Conservation (phyloP, 257 asterid genomes). For the Linderniella brevidens region DNA sequence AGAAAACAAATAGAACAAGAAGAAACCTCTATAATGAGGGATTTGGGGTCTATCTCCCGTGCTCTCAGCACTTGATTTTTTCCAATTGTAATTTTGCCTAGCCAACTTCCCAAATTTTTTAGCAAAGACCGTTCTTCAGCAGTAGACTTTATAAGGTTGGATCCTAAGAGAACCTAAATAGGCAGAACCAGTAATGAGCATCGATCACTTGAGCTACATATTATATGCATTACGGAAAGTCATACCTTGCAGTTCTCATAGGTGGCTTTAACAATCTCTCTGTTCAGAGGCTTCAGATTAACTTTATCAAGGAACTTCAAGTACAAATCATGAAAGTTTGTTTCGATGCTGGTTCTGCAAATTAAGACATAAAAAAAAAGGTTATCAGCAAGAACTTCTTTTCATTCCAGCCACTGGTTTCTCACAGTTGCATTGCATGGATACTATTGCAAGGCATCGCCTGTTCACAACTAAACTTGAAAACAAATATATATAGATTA, state of each 20-base stretch:
- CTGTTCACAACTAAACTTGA: not conserved
- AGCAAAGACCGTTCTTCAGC: conserved; percentile 93
- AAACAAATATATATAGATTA: not conserved
- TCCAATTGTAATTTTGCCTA: conserved; percentile 96
- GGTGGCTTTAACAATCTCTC: conserved; percentile 66
- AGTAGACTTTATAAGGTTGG: conserved; percentile 91
- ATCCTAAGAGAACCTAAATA: conserved; percentile 83
- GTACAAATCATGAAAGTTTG: conserved; percentile 92
- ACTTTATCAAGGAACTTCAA: conserved; percentile 88
- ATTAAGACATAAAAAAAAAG: conserved; percentile 6
- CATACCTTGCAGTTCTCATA: conserved; percentile 98
- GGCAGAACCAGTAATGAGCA: conserved; percentile 9
- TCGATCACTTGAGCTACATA: conserved; percentile 2
- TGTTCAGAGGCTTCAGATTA: conserved; percentile 56
- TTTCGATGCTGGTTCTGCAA: conserved; percentile 93
- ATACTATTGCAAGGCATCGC: not conserved
- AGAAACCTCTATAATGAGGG: conserved; percentile 68
- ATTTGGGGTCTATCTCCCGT: conserved; percentile 82
- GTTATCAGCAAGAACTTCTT: conserved; percentile 3
- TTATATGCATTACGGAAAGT: not conserved
- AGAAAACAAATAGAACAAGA: conserved; percentile 3
- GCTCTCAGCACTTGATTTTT: conserved; percentile 85
- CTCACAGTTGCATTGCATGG: not conserved
- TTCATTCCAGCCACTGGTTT: not conserved
- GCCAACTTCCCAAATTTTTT: conserved; percentile 97